phyloP scores from a whole-genome alignment of 225 moss, liverwort and hornwort species.

The Polytrichum formosum region DNA sequence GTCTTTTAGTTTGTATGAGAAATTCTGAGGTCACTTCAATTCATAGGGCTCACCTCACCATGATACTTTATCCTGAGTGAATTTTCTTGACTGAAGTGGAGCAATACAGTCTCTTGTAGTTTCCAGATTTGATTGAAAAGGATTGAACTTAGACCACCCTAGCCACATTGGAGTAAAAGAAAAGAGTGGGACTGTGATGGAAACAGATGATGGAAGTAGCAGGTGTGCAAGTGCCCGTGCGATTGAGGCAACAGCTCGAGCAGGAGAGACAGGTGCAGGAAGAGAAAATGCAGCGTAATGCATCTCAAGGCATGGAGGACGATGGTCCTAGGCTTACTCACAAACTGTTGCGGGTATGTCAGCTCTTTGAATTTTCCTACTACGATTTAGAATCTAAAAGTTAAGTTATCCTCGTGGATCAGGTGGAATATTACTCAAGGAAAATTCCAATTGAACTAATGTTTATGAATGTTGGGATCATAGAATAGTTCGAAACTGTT shows the following conservation, averaged over 20 bases:
- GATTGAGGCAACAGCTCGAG: constrained; percentile 74
- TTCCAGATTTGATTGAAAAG: too few species aligned
- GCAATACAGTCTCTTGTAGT: too few species aligned
- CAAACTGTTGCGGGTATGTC: constrained; percentile 71
- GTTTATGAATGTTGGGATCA: neutral
- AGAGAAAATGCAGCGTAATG: constrained; percentile 29
- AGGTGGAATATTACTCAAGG: too few species aligned
- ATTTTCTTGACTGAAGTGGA: too few species aligned
- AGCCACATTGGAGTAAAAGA: neutral
- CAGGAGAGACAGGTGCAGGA: constrained; percentile 38
- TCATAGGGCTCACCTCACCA: too few species aligned
- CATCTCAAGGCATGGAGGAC: constrained; percentile 20
- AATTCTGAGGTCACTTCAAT: too few species aligned
- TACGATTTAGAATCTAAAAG: too few species aligned
- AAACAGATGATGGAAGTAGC: constrained; percentile 75
- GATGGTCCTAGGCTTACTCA: constrained; percentile 76
- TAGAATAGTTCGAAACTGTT: neutral
- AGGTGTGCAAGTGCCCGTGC: constrained; percentile 77
- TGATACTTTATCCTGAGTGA: too few species aligned
- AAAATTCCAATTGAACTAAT: too few species aligned
- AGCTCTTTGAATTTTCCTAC: neutral
- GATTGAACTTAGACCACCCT: neutral
- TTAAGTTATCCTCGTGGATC: too few species aligned
- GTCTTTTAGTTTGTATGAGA: too few species aligned
- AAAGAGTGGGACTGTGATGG: constrained; percentile 14